Evolutionary conservation across 2,329 filamentous ascomycete genomes (phyloP), one percentile per base, ranked within the genome.

Genomic region (Byssothecium circinans): DNA sequence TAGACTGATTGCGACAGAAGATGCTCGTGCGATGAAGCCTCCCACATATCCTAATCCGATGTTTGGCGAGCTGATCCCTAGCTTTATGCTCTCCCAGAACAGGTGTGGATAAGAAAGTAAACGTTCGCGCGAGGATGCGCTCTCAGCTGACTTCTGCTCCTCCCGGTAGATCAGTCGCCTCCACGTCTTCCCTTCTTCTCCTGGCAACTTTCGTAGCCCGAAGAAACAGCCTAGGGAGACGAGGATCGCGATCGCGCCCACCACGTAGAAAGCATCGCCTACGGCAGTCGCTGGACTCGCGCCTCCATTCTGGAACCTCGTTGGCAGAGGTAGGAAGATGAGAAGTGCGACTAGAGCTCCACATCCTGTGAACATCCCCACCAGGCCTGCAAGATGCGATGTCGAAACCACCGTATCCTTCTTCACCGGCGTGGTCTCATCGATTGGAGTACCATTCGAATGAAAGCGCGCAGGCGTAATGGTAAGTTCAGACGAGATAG

Each of bases 11-110:
- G 89, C 92, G 4, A 99, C 94, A 0, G 91, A 96, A 0, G 91
- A 96, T 7, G 94, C 91, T 46, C 94, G 85, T 8, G 91, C 92
- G 2, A 99, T 92, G 62, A 97, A 96, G 1, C 94, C 94, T 53
- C 92, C 94, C 0, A 97, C 75, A 64, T 97, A 99, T 22, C 88
- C 92, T 0, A 97, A 79, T 15, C 84, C 86, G 52, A 99, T 95
- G 58, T 87, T 82, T 8, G 84, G 79, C 65, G 95, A 88, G 8
- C 77, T 83, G 60, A 90, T 83, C 12, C 88, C 91, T 10, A 95
- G 79, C 6, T 64, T 59, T 8, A 78, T 44, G 30, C 75, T 71
- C 20, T 72, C 64, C 20, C 64, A 60, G 37, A 78, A 71, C 12
- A 78, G 63, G 5, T 62, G 61, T 2, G 71, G 64, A 48, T 77